These are phyloP conservation scores for Uronychia setigera DNA, from an alignment of 73 alveolate species.

Conservation along the genomic window DNA sequence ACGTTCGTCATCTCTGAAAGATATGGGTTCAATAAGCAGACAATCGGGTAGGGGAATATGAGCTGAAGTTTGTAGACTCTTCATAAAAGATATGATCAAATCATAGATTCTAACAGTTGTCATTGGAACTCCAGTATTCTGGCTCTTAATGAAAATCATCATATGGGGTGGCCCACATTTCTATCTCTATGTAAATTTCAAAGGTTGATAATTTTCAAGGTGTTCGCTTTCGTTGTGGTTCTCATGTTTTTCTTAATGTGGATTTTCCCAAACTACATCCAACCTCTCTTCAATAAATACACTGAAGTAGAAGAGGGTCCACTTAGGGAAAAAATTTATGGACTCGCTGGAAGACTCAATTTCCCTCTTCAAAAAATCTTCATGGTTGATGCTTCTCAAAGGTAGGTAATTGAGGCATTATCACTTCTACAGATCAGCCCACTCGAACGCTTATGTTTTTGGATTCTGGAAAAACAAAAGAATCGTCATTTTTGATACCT, in stretches of 20 bases:
- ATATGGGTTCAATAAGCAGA: conserved; percentile 70
- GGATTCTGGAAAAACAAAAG: conserved; percentile 93
- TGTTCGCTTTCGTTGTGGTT: conserved; percentile 63
- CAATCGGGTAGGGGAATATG: conserved; percentile 17
- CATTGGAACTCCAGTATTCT: conserved; percentile 64
- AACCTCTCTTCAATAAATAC: conserved; percentile 90
- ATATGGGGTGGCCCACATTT: conserved; percentile 91
- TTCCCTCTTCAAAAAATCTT: conserved; percentile 87
- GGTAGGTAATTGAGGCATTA: neutral
- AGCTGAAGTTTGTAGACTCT: conserved; percentile 16
- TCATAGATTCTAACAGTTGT: neutral
- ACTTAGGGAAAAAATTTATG: conserved; percentile 74
- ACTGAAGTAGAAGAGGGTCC: conserved; percentile 88
- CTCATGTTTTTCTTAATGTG: conserved; percentile 71
- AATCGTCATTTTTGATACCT: conserved; percentile 93
- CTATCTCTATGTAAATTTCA: conserved; percentile 46
- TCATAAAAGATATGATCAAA: conserved; percentile 37
- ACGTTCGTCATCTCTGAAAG: conserved; percentile 52
- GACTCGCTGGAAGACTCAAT: conserved; percentile 77
- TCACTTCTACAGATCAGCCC: conserved; percentile 90
- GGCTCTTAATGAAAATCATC: conserved; percentile 73
- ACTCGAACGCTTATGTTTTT: conserved; percentile 94
- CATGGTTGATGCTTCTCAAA: conserved; percentile 84
- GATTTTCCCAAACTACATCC: conserved; percentile 87
- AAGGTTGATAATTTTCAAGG: neutral